Evolutionary conservation across 2,329 filamentous ascomycete genomes (phyloP).

Genomic region (Bisporella sp.): DNA sequence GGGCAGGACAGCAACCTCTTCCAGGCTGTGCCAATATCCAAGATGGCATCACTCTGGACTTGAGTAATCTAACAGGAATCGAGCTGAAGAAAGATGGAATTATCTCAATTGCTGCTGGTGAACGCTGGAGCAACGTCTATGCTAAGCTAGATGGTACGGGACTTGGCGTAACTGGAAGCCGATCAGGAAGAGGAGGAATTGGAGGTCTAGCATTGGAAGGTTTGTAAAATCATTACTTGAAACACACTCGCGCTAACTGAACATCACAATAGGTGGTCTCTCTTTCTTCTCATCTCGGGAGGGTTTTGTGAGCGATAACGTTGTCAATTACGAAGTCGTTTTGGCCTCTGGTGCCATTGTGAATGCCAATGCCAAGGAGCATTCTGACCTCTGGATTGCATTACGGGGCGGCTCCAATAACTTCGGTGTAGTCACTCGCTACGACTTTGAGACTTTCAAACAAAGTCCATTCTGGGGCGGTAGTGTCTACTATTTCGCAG

Average conservation of each 20-base stretch:
- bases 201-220: constrained; percentile 1
- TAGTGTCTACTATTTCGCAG: too few relatives aligned
- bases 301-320: constrained; percentile 40
- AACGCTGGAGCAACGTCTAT: neutral
- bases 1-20: constrained; percentile 4
- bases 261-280: constrained; percentile 30
- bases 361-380: constrained; percentile 3
- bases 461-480: too few relatives aligned
- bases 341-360: constrained; percentile 3
- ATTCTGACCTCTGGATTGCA: constrained; percentile 11
- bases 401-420: constrained; percentile 12
- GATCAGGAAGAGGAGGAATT: too few relatives aligned
- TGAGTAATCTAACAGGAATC: neutral
- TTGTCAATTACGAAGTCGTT: constrained; percentile 35
- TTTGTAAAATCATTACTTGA: neutral
- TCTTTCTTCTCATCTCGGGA: constrained; percentile 28
- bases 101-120: neutral
- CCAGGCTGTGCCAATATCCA: neutral
- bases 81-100: constrained; percentile 6
- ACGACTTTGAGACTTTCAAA: constrained; percentile 15
- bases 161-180: constrained; percentile 2
- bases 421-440: constrained; percentile 26
- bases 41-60: neutral
- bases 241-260: constrained; percentile 30
- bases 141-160: constrained; percentile 1